Evolutionary conservation across 805 yeast genomes (phyloP).

Genomic region (Allodekkera sacchari): DNA sequence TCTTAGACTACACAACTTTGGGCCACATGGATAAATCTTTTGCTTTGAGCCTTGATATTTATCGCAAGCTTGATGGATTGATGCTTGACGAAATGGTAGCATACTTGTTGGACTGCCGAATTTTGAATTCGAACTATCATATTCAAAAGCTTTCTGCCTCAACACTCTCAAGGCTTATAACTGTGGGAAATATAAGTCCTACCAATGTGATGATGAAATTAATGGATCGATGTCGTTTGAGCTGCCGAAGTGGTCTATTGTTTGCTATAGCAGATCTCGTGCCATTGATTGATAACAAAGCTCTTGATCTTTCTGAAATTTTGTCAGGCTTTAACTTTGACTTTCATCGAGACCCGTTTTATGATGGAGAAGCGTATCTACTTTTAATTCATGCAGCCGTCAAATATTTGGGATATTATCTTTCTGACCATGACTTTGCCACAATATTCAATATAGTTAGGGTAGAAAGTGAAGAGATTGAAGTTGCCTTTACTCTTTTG

Average conservation of each 20-base stretch:
- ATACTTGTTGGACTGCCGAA: slow-evolving; percentile 25
- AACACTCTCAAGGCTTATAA: slow-evolving; percentile 23
- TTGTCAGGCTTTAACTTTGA: slow-evolving; percentile 18
- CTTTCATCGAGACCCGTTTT: slow-evolving; percentile 25
- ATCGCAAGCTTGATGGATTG: slow-evolving; percentile 7
- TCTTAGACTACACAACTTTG: slow-evolving; percentile 42
- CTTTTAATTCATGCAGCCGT: slow-evolving; percentile 13
- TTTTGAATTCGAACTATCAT: slow-evolving; percentile 32
- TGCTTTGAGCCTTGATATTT: slow-evolving; percentile 10
- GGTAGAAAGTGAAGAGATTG: slow-evolving; percentile 13
- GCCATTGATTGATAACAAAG: neutral
- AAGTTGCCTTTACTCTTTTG: slow-evolving; percentile 24
- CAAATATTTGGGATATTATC: slow-evolving; percentile 3
- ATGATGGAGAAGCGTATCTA: slow-evolving; percentile 31
- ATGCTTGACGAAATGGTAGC: slow-evolving; percentile 21
- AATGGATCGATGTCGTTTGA: neutral
- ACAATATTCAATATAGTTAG: slow-evolving; percentile 23
- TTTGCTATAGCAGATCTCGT: slow-evolving; percentile 19
- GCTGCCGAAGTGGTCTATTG: slow-evolving; percentile 7
- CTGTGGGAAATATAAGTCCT: neutral
- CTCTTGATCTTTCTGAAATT: slow-evolving; percentile 5
- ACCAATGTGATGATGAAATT: neutral
- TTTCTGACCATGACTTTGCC: slow-evolving; percentile 12
- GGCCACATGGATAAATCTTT: slow-evolving; percentile 37
- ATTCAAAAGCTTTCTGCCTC: slow-evolving; percentile 33